phyloP scores from a whole-genome alignment of 768 basidiomycete species.

The Mycena galericulata region DNA sequence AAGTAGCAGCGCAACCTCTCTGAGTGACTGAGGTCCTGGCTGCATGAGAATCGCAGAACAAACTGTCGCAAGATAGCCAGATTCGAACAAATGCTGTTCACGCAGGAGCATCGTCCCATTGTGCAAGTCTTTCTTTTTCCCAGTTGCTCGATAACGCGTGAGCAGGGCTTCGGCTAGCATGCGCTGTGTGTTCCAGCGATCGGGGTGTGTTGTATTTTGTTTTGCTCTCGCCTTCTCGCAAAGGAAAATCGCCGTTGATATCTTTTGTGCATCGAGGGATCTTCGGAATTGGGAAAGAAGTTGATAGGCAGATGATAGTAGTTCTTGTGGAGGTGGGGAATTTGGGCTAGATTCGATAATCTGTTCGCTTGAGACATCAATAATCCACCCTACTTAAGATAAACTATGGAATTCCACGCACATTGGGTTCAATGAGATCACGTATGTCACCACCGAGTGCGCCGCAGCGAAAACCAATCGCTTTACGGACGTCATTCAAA shows the following conservation, averaged over 20 bases:
- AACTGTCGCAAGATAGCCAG: slow-evolving; percentile 5
- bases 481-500: slow-evolving; percentile 16
- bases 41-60: slow-evolving; percentile 15
- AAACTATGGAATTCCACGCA: slow-evolving; percentile 2
- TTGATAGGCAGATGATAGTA: slow-evolving; percentile 12
- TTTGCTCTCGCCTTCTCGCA: slow-evolving; percentile 14
- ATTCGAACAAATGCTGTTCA: slow-evolving; percentile 14
- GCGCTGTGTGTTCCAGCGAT: slow-evolving; percentile 12
- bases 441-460: slow-evolving; percentile 8
- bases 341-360: slow-evolving; percentile 4
- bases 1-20: slow-evolving; percentile 13
- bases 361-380: slow-evolving; percentile 7
- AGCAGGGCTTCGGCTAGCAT: slow-evolving; percentile 6
- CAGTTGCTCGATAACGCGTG: slow-evolving; percentile 11
- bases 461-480: slow-evolving; percentile 16
- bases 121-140: slow-evolving; percentile 13
- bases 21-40: slow-evolving; percentile 1
- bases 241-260: slow-evolving; percentile 13
- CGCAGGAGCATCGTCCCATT: slow-evolving; percentile 14
- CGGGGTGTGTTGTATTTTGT: slow-evolving; percentile 8
- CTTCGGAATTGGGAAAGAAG: slow-evolving; percentile 10
- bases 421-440: slow-evolving; percentile 16
- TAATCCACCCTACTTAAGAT: not conserved
- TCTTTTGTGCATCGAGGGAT: slow-evolving; percentile 10
- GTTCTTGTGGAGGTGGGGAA: slow-evolving; percentile 1